phyloP scores from a whole-genome alignment of 345 rosid species.

The Odontarrhena argentea region DNA sequence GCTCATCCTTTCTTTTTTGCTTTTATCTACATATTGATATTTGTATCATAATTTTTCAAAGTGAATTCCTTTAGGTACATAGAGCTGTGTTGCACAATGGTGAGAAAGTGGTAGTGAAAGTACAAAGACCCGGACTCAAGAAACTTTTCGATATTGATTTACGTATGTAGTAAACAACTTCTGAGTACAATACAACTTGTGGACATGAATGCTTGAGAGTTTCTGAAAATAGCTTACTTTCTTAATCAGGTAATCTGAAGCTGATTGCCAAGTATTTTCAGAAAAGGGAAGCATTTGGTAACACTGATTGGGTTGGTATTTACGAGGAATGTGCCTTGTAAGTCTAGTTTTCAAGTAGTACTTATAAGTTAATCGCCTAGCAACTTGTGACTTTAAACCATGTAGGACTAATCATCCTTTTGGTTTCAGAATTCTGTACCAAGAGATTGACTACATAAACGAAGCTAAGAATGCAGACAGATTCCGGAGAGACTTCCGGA shows the following conservation, averaged over 20 bases:
- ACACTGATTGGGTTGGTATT: slow-evolving; percentile 88
- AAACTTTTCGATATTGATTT: slow-evolving; percentile 93
- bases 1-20: background rate
- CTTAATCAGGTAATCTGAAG: slow-evolving; percentile 71
- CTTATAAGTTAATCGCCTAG: slow-evolving; percentile 3
- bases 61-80: slow-evolving; percentile 63
- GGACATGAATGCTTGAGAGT: background rate
- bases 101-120: slow-evolving; percentile 88
- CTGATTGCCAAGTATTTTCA: slow-evolving; percentile 90
- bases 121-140: slow-evolving; percentile 94
- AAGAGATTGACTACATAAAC: slow-evolving; percentile 93
- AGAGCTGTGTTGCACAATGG: slow-evolving; percentile 88
- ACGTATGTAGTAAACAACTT: slow-evolving; percentile 50
- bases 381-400: slow-evolving; percentile 14
- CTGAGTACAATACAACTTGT: background rate
- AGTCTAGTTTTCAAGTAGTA: slow-evolving; percentile 38
- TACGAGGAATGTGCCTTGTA: slow-evolving; percentile 89
- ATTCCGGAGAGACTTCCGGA: slow-evolving; percentile 89
- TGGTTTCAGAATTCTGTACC: slow-evolving; percentile 74
- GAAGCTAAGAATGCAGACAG: slow-evolving; percentile 95
- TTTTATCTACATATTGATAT: slow-evolving; percentile 35
- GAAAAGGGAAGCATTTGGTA: slow-evolving; percentile 78
- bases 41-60: slow-evolving; percentile 42
- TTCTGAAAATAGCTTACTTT: slow-evolving; percentile 25
- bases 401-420: slow-evolving; percentile 25